Evolutionary conservation across 805 yeast genomes (phyloP), one percentile per base, ranked within the genome.

Genomic region (Torulaspora indica): DNA sequence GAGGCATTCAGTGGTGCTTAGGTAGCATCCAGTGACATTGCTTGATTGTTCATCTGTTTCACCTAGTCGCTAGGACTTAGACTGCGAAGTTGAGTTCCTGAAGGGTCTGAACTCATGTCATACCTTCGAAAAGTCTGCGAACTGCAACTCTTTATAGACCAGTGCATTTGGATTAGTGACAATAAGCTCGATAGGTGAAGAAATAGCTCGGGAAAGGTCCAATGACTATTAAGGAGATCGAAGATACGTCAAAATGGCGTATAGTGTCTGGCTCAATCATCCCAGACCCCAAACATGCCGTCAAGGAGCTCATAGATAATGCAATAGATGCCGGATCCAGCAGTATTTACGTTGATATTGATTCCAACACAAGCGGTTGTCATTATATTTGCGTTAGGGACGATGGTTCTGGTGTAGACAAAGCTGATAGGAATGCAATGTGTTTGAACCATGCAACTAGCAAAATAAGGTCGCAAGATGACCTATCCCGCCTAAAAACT

Each of bases 401-500:
- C 48, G 66, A 70, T 50, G 78, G 78, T 0, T 5, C 43, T 1
- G 78, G 78, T 0, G 61, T 74, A 0, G 20, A 34, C 0, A 39
- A 41, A 8, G 47, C 29, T 0, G 74, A 67, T 42, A 42, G 72
- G n/a, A 36, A 48, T 0, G 7, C 63, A 6, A 57, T 72, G 62
- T 71, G 76, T 42, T 42, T 60, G 27, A 66, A 66, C 38, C 61
- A 63, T 38, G 58, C 71, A 8, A 76, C 80, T 1, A 73, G 78
- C 0, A 76, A 74, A 46, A 52, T 74, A 3, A 29, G 47, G 0
- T 41, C 47, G 0, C 27, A 57, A 7, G 56, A 55, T 0, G 73
- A 72, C 28, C 42, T 75, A 7, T 45, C 53, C 3, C 35, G 31
- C 2, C 41, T 68, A 4, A 20, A 44, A 1, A 63, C 76, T 0